phyloP scores from a whole-genome alignment of 2,329 filamentous ascomycete genomes.

The Neodidymelliopsis sp. region DNA sequence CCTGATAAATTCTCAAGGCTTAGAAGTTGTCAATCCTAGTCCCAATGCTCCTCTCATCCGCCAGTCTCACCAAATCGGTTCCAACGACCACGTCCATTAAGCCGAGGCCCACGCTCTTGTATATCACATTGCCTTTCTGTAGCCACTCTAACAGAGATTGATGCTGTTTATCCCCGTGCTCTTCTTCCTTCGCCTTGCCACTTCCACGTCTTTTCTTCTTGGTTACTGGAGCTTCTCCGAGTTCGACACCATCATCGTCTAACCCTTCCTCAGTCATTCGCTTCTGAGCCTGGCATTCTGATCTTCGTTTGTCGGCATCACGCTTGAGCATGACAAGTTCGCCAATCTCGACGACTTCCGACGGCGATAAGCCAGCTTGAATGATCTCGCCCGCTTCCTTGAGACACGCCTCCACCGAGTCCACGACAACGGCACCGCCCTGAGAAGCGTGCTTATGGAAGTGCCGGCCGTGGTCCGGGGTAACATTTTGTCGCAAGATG shows the following conservation, averaged over 20 bases:
- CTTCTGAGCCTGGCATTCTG: constrained; percentile 41
- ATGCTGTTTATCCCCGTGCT: constrained; percentile 44
- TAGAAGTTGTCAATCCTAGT: constrained; percentile 60
- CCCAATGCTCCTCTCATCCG: constrained; percentile 63
- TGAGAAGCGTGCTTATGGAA: constrained; percentile 69
- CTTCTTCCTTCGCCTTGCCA: constrained; percentile 28
- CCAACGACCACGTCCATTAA: constrained; percentile 74
- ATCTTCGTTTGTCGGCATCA: constrained; percentile 53
- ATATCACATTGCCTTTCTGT: constrained; percentile 70
- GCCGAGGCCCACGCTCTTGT: constrained; percentile 73
- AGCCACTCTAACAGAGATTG: constrained; percentile 64
- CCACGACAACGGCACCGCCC: constrained; percentile 67
- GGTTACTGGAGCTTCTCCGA: constrained; percentile 73
- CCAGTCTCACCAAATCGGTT: constrained; percentile 63
- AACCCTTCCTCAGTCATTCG: constrained; percentile 46
- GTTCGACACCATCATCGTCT: constrained; percentile 77
- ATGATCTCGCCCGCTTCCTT: constrained; percentile 89
- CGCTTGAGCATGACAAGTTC: constrained; percentile 74
- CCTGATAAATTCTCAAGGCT: too few species aligned
- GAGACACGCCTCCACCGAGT: constrained; percentile 78
- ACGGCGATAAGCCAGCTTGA: constrained; percentile 73
- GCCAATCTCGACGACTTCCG: constrained; percentile 85
- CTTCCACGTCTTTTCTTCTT: constrained; percentile 65
- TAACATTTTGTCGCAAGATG: constrained; percentile 71
- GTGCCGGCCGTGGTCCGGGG: constrained; percentile 63